Percentiles rank a stretch among this genome's conserved stretches.
Conservation (phyloP, 805 yeast species). For the Candida incommunis region DNA sequence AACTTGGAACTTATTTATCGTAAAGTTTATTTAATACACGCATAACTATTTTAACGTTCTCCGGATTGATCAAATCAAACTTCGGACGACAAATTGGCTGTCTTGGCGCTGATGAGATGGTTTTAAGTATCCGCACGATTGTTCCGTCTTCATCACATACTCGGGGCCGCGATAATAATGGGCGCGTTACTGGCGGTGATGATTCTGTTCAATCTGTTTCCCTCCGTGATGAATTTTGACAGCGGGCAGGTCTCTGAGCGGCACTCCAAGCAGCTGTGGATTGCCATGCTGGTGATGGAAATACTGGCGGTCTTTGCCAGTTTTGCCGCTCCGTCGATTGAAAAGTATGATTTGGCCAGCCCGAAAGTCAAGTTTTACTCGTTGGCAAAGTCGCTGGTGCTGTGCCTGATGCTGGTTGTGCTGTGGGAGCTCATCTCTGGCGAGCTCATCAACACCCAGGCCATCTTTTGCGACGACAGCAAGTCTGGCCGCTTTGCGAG, state of each 20-base stretch:
- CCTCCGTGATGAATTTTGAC: neutral
- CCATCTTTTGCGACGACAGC: neutral
- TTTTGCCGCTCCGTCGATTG: neutral
- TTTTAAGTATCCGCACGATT: no score
- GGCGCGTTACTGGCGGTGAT: neutral
- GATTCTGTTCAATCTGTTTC: neutral
- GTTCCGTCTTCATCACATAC: no score
- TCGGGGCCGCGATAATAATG: no score
- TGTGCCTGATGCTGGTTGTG: neutral
- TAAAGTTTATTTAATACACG: neutral
- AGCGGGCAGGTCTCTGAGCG: neutral
- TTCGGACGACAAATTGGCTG: no score
- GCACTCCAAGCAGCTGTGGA: neutral
- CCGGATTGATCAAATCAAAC: no score
- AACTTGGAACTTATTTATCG: neutral
- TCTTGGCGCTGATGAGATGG: no score
- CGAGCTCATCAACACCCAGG: neutral
- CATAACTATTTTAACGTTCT: no score
- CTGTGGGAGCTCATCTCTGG: conserved; percentile 1
- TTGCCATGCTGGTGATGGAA: neutral
- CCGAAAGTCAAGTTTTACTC: neutral
- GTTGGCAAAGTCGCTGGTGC: neutral
- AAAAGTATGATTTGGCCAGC: neutral
- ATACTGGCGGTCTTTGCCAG: neutral
- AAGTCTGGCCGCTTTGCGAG: neutral